These are phyloP conservation scores for Gymnopilus dilepis DNA, from an alignment of 768 basidiomycete species.

Conservation along the genomic window DNA sequence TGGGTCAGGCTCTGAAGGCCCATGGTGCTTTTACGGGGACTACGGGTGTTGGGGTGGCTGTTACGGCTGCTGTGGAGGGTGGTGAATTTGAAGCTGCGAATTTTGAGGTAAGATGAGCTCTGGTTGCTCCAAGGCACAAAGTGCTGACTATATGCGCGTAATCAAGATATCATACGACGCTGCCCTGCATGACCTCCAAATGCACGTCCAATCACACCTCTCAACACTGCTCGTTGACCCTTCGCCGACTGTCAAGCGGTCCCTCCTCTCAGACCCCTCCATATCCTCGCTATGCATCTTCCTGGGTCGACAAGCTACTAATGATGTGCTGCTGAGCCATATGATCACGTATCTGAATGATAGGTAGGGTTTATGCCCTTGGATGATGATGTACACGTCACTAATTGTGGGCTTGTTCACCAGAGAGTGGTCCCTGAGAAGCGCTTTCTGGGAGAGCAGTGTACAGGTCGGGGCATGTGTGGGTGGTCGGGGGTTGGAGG, in stretches of 20 bases:
- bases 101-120: constrained; percentile 64
- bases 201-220: constrained; percentile 85
- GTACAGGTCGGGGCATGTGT: constrained; percentile 96
- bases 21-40: constrained; percentile 74
- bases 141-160: too few species aligned
- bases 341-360: constrained; percentile 75
- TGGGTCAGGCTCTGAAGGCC: constrained; percentile 89
- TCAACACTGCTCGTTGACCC: constrained; percentile 87
- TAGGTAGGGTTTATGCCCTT: too few species aligned
- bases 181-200: constrained; percentile 84
- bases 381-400: too few species aligned
- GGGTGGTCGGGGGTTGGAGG: constrained; percentile 88
- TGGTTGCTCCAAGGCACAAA: background rate
- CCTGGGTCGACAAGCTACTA: constrained; percentile 90
- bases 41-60: constrained; percentile 23
- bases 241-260: constrained; percentile 89
- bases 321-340: constrained; percentile 91
- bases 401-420: too few species aligned
- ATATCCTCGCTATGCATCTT: constrained; percentile 92
- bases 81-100: constrained; percentile 80
- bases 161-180: constrained; percentile 96
- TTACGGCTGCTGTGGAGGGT: constrained; percentile 42
- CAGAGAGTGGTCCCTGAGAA: constrained; percentile 90
- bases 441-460: constrained; percentile 94
- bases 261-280: constrained; percentile 83